Conservation (phyloP, 1,284 basidiomycete genomes). For the Vanrija sp. region DNA sequence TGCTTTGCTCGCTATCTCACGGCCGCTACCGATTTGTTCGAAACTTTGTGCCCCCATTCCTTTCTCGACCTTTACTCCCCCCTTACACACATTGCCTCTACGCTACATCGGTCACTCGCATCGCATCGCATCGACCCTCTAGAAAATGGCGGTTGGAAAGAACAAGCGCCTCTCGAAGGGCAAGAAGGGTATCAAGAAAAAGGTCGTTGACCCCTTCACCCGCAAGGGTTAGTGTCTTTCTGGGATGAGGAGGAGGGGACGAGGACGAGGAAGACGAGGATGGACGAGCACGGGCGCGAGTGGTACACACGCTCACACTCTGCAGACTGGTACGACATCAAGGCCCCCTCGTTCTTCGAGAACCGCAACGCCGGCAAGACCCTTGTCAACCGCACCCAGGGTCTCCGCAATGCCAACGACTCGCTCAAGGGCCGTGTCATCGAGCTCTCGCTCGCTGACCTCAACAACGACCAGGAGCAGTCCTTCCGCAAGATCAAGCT, state of each 20-base stretch:
- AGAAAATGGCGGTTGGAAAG: constrained; percentile 86
- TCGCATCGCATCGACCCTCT: not conserved
- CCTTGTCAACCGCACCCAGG: constrained; percentile 95
- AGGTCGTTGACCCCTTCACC: constrained; percentile 99
- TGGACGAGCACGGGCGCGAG: not conserved
- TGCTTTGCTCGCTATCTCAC: not conserved
- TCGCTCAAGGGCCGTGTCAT: constrained; percentile 96
- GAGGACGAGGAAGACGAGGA: not conserved
- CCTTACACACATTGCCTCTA: not conserved
- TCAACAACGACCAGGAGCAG: constrained; percentile 99
- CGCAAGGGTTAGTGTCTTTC: constrained; percentile 69
- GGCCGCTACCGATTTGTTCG: not conserved
- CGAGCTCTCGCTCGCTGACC: constrained; percentile 94
- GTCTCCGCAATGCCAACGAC: constrained; percentile 98
- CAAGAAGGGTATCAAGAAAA: constrained; percentile 99
- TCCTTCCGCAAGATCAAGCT: constrained; percentile 99
- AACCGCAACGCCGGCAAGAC: constrained; percentile 97
- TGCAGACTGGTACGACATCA: constrained; percentile 99
- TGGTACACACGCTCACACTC: constrained; percentile 15
- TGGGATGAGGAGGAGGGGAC: not conserved
- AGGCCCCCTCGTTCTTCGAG: constrained; percentile 98
- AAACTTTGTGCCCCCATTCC: not conserved
- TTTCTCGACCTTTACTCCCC: not conserved
- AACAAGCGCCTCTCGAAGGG: constrained; percentile 99
- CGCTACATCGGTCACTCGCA: not conserved